Evolutionary conservation across 352 stramenopile species (phyloP).

Genomic region (Phytophthora chlamydospora): DNA sequence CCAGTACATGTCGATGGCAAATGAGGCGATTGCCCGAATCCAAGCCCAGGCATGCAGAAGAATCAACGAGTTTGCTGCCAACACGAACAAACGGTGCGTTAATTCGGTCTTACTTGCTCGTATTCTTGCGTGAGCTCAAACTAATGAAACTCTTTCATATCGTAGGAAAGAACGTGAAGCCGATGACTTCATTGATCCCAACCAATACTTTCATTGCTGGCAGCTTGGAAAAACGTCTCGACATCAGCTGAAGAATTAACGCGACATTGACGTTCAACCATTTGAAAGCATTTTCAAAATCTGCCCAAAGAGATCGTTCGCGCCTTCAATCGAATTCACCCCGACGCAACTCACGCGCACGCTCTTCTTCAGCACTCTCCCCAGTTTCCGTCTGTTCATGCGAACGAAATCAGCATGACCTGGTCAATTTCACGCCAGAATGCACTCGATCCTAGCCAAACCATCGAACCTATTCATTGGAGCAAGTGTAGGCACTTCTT

Average conservation of each 20-base stretch:
- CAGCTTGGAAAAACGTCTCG: slow-evolving; percentile 25
- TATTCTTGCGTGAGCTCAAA: neutral
- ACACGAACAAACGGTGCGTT: slow-evolving; percentile 35
- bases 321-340: slow-evolving; percentile 95
- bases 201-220: slow-evolving; percentile 55
- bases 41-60: slow-evolving; percentile 49
- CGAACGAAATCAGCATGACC: slow-evolving; percentile 1
- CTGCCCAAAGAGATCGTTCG: slow-evolving; percentile 84
- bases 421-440: neutral
- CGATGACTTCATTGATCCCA: slow-evolving; percentile 21
- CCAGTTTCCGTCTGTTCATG: slow-evolving; percentile 83
- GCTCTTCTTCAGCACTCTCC: slow-evolving; percentile 91
- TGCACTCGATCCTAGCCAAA: neutral
- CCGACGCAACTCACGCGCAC: slow-evolving; percentile 95
- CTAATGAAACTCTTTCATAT: neutral
- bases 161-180: slow-evolving; percentile 27
- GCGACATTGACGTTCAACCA: neutral
- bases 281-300: slow-evolving; percentile 28
- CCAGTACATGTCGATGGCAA: slow-evolving; percentile 47
- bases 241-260: slow-evolving; percentile 4
- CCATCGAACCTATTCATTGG: slow-evolving; percentile 48
- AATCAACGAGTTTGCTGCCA: slow-evolving; percentile 43
- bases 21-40: slow-evolving; percentile 34
- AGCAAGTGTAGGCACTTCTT: slow-evolving; percentile 55
- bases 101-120: neutral